A percentile compares a stretch with the other conserved stretches of the same genome.
Conservation (phyloP, 768 basidiomycete species). For the Boletus fagicola region DNA sequence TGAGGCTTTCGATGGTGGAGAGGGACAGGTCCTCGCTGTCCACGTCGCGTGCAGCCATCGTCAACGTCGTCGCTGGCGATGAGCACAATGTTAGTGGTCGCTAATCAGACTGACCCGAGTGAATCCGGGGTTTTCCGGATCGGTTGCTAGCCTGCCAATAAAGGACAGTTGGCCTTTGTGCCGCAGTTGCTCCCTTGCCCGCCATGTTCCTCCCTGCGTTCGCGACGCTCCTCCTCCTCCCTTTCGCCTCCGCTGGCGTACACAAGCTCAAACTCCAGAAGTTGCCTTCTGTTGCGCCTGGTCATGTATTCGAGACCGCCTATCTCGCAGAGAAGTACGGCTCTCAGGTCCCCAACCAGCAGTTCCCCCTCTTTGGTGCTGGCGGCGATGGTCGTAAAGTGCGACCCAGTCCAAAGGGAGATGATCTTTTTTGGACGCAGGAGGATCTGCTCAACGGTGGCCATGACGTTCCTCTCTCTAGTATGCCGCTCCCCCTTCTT, state of each 20-base stretch:
- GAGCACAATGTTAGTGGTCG: not conserved
- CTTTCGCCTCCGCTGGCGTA: slow-evolving; percentile 52
- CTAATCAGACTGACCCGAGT: slow-evolving; percentile 3
- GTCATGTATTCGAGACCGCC: slow-evolving; percentile 69
- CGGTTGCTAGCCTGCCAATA: slow-evolving; percentile 15
- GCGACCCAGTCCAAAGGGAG: slow-evolving; percentile 47
- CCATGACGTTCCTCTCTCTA: slow-evolving; percentile 85
- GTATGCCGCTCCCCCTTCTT: slow-evolving; percentile 27
- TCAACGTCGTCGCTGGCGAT: slow-evolving; percentile 9
- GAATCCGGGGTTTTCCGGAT: slow-evolving; percentile 25
- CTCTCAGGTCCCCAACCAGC: slow-evolving; percentile 39
- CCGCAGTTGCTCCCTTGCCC: slow-evolving; percentile 22
- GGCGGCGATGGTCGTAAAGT: slow-evolving; percentile 69
- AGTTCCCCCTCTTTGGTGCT: slow-evolving; percentile 67
- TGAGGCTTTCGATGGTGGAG: slow-evolving; percentile 62
- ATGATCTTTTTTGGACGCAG: slow-evolving; percentile 80
- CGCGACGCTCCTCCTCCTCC: slow-evolving; percentile 41
- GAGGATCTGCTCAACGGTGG: slow-evolving; percentile 66
- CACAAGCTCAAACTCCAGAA: slow-evolving; percentile 92
- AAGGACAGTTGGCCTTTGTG: slow-evolving; percentile 14
- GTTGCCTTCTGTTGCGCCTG: slow-evolving; percentile 58
- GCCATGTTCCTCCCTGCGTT: slow-evolving; percentile 45
- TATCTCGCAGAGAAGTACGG: slow-evolving; percentile 97
- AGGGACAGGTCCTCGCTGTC: slow-evolving; percentile 16
- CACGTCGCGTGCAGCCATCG: slow-evolving; percentile 8